phyloP scores from a whole-genome alignment of 805 yeast genomes.

The Hyphopichia homilentoma region DNA sequence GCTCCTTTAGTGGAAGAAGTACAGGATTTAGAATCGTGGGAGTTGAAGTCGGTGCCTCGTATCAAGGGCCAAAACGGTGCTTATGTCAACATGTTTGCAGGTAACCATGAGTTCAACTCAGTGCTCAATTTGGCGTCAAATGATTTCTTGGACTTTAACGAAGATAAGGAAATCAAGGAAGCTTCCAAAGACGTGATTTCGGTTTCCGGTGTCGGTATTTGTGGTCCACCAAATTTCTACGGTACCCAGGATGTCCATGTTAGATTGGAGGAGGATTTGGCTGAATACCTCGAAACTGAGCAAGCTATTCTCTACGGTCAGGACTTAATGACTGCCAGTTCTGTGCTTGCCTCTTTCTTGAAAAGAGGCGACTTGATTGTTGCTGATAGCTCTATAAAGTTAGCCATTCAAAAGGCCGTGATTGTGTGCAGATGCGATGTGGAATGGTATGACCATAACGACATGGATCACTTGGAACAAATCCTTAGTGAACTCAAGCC shows the following conservation, averaged over 20 bases:
- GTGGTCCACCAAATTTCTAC: constrained; percentile 97
- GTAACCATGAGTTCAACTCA: constrained; percentile 16
- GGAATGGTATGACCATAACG: constrained; percentile 83
- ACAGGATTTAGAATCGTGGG: constrained; percentile 54
- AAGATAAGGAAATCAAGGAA: constrained; percentile 41
- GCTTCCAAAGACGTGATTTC: constrained; percentile 58
- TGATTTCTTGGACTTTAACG: constrained; percentile 67
- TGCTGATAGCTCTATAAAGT: constrained; percentile 73
- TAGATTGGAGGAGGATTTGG: constrained; percentile 69
- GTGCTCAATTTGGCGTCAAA: constrained; percentile 67
- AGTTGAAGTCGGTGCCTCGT: constrained; percentile 59
- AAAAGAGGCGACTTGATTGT: constrained; percentile 93
- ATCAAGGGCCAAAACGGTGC: constrained; percentile 53
- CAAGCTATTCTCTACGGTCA: constrained; percentile 86
- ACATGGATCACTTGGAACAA: constrained; percentile 74
- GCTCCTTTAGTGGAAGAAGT: constrained; percentile 69
- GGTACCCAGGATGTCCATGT: constrained; percentile 93
- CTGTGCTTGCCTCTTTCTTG: constrained; percentile 88
- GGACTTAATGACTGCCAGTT: constrained; percentile 80
- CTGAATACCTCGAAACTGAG: constrained; percentile 73
- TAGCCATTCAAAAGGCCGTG: constrained; percentile 85
- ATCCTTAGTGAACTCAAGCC: constrained; percentile 60
- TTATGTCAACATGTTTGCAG: constrained; percentile 26
- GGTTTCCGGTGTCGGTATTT: constrained; percentile 90
- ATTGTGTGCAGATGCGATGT: constrained; percentile 82